These are phyloP conservation scores for Fagopyrum tataricum DNA, from an alignment of 148 eudicot genomes.

Conservation along the genomic window DNA sequence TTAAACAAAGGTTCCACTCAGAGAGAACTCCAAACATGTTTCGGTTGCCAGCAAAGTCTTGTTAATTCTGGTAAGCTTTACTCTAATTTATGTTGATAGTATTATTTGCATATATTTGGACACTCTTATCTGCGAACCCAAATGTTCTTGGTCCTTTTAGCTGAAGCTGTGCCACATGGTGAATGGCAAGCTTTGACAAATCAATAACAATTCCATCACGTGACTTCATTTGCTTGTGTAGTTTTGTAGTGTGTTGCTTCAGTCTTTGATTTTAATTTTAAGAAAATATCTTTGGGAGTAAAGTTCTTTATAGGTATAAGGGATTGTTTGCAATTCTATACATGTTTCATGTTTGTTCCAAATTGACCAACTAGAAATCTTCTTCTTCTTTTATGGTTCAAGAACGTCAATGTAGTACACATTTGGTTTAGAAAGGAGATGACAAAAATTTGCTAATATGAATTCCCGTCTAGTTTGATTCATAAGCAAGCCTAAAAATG, in stretches of 20 bases:
- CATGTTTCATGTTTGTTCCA: too few relatives aligned
- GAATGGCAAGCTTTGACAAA: not conserved
- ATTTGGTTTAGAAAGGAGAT: too few relatives aligned
- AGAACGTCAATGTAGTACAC: too few relatives aligned
- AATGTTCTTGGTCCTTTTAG: not conserved
- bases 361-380: too few relatives aligned
- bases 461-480: not conserved
- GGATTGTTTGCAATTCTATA: too few relatives aligned
- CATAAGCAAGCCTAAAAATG: not conserved
- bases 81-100: not conserved
- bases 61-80: conserved; percentile 52
- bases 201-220: not conserved
- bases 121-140: not conserved
- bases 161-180: not conserved
- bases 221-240: too few relatives aligned
- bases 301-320: not conserved
- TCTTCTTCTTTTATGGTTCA: too few relatives aligned
- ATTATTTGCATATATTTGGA: not conserved
- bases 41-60: conserved; percentile 83
- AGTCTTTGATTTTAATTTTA: too few relatives aligned
- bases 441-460: not conserved
- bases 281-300: not conserved
- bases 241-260: too few relatives aligned
- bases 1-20: conserved; percentile 25
- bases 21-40: conserved; percentile 48